These are phyloP conservation scores for Kazachstania taianensis DNA, from an alignment of 805 yeast genomes.

Conservation along the genomic window DNA sequence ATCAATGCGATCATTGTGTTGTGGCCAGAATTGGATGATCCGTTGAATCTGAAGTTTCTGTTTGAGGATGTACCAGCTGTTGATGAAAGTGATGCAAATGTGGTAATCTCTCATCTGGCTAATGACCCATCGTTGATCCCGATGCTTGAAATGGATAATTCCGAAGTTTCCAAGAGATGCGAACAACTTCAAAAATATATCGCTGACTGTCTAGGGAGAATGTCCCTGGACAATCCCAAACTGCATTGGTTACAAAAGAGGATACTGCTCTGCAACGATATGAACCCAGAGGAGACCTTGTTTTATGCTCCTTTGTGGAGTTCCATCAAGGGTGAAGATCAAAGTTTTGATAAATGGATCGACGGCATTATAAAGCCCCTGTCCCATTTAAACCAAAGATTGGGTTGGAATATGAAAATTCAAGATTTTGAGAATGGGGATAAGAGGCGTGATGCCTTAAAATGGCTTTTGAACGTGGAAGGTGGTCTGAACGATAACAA, in stretches of 20 bases:
- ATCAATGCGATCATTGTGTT: conserved; percentile 19
- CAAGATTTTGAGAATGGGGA: conserved; percentile 23
- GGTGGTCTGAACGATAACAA: neutral
- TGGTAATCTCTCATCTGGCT: conserved; percentile 18
- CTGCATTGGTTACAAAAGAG: conserved; percentile 20
- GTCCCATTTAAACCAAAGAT: conserved; percentile 17
- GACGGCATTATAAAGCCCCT: conserved; percentile 24
- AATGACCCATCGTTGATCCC: conserved; percentile 15
- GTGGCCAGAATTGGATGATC: conserved; percentile 27
- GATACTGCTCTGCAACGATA: conserved; percentile 16
- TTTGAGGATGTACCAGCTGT: conserved; percentile 7
- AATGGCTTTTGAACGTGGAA: conserved; percentile 9
- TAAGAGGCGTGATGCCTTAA: conserved; percentile 9
- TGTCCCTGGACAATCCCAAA: conserved; percentile 4
- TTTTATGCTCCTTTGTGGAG: conserved; percentile 21
- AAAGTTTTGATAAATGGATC: conserved; percentile 18
- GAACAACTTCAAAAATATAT: conserved; percentile 10
- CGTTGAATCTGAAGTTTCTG: conserved; percentile 11
- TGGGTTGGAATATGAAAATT: conserved; percentile 9
- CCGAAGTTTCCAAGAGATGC: conserved; percentile 8
- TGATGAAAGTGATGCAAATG: conserved; percentile 16
- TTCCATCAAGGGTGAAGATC: neutral
- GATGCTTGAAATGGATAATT: conserved; percentile 18
- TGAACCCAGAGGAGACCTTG: conserved; percentile 11
- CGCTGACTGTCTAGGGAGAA: conserved; percentile 5